These are phyloP conservation scores for Raphanus hybrid DNA, from an alignment of 441 rosid genomes.

Conservation along the genomic window DNA sequence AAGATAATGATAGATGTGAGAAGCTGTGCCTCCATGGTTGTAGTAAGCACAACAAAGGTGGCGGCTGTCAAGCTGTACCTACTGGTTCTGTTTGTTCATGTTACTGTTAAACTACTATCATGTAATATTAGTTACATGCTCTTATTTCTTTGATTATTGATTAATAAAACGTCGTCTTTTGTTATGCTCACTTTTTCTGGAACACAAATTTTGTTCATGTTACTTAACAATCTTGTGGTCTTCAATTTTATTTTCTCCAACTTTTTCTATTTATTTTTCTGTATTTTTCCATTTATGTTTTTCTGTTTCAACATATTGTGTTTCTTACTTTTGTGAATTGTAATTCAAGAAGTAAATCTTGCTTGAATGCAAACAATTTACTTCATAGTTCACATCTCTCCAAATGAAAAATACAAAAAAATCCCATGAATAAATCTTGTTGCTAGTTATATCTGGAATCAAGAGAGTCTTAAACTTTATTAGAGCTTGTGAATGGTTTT, in stretches of 20 bases:
- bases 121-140: neutral
- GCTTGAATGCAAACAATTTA: neutral
- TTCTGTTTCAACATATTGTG: constrained; percentile 3
- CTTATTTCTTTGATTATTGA: constrained; percentile 4
- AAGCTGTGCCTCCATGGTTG: constrained; percentile 18
- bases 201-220: neutral
- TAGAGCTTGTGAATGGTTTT: constrained; percentile 75
- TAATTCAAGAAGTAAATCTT: neutral
- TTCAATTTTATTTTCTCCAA: too few relatives aligned
- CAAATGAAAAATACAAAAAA: neutral
- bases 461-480: neutral
- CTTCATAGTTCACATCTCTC: neutral
- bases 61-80: constrained; percentile 26
- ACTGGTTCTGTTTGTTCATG: constrained; percentile 21
- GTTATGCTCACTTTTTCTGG: too few relatives aligned
- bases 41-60: constrained; percentile 15
- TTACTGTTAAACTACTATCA: constrained; percentile 24
- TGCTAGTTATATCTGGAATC: neutral
- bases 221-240: neutral
- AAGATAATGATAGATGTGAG: constrained; percentile 15
- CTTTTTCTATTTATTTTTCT: constrained; percentile 38
- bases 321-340: constrained; percentile 10
- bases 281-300: neutral
- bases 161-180: neutral
- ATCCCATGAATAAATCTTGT: neutral